These are phyloP conservation scores for Corniculantispora saksenae DNA, from an alignment of 2,329 filamentous ascomycete genomes.

Conservation along the genomic window DNA sequence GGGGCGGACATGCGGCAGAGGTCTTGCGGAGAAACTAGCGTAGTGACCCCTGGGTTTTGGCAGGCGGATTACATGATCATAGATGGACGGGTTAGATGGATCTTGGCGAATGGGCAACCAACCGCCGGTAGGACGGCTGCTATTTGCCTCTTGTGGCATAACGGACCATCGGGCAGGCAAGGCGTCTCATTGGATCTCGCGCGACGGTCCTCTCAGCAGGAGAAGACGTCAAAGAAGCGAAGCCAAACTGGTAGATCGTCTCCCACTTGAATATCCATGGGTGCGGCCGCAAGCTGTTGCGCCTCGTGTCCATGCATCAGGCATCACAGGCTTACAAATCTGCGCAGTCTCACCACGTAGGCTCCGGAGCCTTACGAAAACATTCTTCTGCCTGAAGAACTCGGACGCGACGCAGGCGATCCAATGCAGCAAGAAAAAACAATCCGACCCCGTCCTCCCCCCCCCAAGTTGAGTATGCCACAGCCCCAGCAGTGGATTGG, in stretches of 20 bases:
- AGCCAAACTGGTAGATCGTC: too few relatives aligned
- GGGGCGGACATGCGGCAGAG: neutral
- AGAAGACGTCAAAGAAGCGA: too few relatives aligned
- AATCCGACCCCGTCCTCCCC: too few relatives aligned
- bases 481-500: neutral
- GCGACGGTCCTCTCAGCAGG: too few relatives aligned
- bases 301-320: neutral
- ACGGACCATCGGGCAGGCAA: neutral
- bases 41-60: neutral
- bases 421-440: too few relatives aligned
- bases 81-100: neutral
- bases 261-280: neutral
- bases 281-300: neutral
- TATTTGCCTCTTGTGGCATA: neutral
- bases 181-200: neutral
- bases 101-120: neutral
- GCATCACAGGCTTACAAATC: neutral
- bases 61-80: neutral
- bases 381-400: neutral
- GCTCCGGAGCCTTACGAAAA: neutral
- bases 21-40: constrained; percentile 2
- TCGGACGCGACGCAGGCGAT: neutral
- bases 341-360: neutral
- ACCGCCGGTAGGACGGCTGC: neutral
- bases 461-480: too few relatives aligned